phyloP scores from a whole-genome alignment of 352 stramenopile genomes.

The Detonula confervacea region DNA sequence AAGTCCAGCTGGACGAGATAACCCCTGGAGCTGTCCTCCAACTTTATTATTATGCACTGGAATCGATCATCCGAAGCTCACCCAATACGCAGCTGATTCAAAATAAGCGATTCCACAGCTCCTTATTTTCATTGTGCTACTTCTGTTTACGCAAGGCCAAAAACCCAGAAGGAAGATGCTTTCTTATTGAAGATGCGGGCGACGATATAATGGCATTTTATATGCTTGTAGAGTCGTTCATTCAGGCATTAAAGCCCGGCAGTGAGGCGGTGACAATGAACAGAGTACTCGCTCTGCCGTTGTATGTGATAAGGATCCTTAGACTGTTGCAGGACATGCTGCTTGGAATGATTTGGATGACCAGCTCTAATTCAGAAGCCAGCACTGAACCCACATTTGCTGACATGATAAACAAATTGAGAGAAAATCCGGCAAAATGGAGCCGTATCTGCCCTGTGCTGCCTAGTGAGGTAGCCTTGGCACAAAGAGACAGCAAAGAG shows the following conservation, averaged over 20 bases:
- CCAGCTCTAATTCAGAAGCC: not conserved
- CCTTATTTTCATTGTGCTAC: conserved; percentile 58
- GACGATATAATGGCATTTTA: conserved; percentile 54
- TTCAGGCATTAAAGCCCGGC: conserved; percentile 25
- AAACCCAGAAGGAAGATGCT: not conserved
- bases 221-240: conserved; percentile 62
- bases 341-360: conserved; percentile 30
- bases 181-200: conserved; percentile 47
- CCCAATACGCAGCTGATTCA: conserved; percentile 31
- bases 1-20: conserved; percentile 4
- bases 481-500: conserved; percentile 19
- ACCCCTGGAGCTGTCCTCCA: conserved; percentile 36
- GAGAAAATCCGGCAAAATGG: conserved; percentile 20
- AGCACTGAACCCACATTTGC: conserved; percentile 23
- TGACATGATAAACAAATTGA: conserved; percentile 33
- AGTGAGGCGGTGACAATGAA: not conserved
- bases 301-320: conserved; percentile 18
- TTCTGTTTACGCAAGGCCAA: conserved; percentile 48
- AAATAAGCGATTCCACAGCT: conserved; percentile 55
- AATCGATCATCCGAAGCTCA: conserved; percentile 50
- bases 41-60: conserved; percentile 61
- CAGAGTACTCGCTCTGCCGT: conserved; percentile 10
- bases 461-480: conserved; percentile 2
- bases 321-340: conserved; percentile 34
- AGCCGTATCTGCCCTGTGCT: conserved; percentile 6